Evolutionary conservation across 1,284 basidiomycete genomes (phyloP).

Genomic region (Puccinia horiana): DNA sequence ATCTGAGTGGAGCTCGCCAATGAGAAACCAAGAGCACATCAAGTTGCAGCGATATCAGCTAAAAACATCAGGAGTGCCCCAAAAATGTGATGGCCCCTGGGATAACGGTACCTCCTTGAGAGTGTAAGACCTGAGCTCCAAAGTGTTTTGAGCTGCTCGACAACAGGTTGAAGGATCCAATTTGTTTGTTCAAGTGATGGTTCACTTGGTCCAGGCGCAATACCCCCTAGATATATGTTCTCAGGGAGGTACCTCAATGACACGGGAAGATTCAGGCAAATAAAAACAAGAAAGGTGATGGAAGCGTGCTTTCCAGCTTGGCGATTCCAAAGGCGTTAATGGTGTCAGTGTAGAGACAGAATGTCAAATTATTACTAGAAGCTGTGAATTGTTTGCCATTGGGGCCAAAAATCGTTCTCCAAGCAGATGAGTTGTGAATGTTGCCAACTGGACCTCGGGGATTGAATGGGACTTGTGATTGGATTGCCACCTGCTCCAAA

Average conservation of each 20-base stretch:
- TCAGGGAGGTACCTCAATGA: constrained; percentile 57
- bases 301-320: constrained; percentile 20
- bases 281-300: constrained; percentile 25
- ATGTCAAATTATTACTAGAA: neutral
- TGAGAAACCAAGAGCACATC: constrained; percentile 47
- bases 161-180: constrained; percentile 56
- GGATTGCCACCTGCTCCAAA: too few relatives aligned
- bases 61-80: constrained; percentile 22
- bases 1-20: constrained; percentile 9
- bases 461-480: too few relatives aligned
- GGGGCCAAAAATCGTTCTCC: constrained; percentile 10
- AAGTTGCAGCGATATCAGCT: constrained; percentile 48
- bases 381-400: constrained; percentile 30
- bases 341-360: too few relatives aligned
- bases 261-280: constrained; percentile 52
- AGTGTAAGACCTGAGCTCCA: constrained; percentile 56
- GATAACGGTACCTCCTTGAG: neutral
- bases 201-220: constrained; percentile 57
- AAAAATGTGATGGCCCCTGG: neutral
- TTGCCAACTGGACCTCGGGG: neutral
- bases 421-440: constrained; percentile 9
- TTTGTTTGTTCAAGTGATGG: constrained; percentile 54
- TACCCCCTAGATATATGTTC: constrained; percentile 60
- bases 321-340: constrained; percentile 31
- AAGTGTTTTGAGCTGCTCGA: constrained; percentile 56